Evolutionary conservation across 768 basidiomycete genomes (phyloP), one percentile per base, ranked within the genome.

Genomic region (Pulveroboletus frians): DNA sequence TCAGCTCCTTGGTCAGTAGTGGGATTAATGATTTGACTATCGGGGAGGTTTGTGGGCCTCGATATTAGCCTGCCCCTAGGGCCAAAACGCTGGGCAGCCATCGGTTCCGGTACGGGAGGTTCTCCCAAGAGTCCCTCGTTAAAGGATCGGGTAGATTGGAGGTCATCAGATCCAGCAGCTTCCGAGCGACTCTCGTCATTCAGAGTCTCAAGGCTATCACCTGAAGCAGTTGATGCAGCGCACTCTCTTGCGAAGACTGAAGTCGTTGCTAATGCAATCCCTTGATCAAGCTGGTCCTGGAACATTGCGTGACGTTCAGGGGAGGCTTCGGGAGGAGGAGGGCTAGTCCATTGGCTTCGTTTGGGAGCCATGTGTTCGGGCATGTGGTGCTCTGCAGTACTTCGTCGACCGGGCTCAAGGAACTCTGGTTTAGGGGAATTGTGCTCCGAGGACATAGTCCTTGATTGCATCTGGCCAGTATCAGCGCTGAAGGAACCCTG

Each of bases 291-390:
- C 43, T 82, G 75, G 50, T 74, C 77, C 61, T 88, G 83, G 57
- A 87, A 91, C 17, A 81, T 68, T 3, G 76, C 75, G 40, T 80
- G 86, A 55, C 79, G 85, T 20, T 76, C 76, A 9, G 78, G 73
- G 0, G 88, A 74, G 1, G 88, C 89, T 57, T 85, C 85, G 1
- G 83, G 79, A 4, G 88, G 86, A 21, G 89, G 88, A 9, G 88
- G 88, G 55, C 86, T 89, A 2, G 88, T 91, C 89, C 88, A 91
- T 65, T 86, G 85, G 29, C 78, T 73, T 27, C 88, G 79, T 60
- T 77, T 84, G 1, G 89, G 85, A 15, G 85, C 88, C 89, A 90
- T 88, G 56, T 88, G 85, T 49, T 83, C 83, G 2, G 83, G 81
- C 37, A 61, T 68, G 56, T 51, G 69, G 55, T 62, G 63, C 27